Evolutionary conservation across 202 grass and related monocot genomes (phyloP), one percentile per base, ranked within the genome.

Genomic region (Digitaria exilis): DNA sequence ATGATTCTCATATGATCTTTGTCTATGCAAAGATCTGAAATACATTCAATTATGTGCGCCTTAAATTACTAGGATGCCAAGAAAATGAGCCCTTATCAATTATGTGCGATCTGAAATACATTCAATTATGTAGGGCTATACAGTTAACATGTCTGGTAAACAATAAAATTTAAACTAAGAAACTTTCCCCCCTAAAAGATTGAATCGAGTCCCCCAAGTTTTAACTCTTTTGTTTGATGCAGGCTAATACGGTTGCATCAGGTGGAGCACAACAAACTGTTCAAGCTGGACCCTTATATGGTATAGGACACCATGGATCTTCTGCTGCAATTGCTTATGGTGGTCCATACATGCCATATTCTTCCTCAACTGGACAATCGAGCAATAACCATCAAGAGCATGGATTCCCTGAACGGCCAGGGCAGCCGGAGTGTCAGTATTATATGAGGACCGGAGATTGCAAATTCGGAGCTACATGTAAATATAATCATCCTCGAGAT

Each of bases 381-480:
- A 86, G 82, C 74, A 82, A 74, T 88, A 91, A 83, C 87, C 87
- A 88, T 54, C 80, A 89, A 79, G 93, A 90, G 61, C 85, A 94
- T 55, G 85, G 56, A 63, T 96, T 98, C 61, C 96, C 96, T 58
- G 93, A 98, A 77, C 82, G 96, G 42, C 91, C 89, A 70, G 96
- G 91, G 79, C 93, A 96, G 75, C 93, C 93, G 19, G 96, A 98
- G 65, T 98, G 96, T 63, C 87, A 96, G 83, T 90, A 87, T 72
- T 98, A 92, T 69, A 90, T 98, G 93, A 96, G 89, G 77, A 98
- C 93, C 37, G 89, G 96, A 54, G 89, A 85, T 81, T 98, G 96
- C 87, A 98, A 94, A 90, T 98, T 92, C 71, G 93, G 96, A 71
- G 83, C 87, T 76, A 89, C 89, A 37, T 98, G 96, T 79, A 98